Evolutionary conservation across 2,329 filamentous ascomycete species (phyloP).

Genomic region (Aspergillus hiratsukae): DNA sequence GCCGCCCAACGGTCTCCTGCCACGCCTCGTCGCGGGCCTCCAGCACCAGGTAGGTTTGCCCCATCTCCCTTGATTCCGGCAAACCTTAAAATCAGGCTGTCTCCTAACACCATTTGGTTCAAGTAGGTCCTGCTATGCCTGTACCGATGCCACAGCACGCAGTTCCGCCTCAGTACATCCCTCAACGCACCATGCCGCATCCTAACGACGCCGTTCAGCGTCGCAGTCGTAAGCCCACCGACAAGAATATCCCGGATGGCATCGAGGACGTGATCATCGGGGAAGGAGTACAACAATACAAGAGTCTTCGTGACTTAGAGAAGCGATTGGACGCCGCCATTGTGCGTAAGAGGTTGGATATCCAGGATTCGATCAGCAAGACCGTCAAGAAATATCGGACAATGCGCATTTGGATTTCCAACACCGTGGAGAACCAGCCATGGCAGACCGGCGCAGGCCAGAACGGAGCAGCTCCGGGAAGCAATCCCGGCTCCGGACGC

Average conservation of each 20-base stretch:
- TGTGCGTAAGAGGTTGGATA: conserved; percentile 88
- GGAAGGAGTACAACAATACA: conserved; percentile 77
- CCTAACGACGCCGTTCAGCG: conserved; percentile 59
- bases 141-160: conserved; percentile 35
- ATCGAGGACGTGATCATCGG: conserved; percentile 78
- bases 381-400: conserved; percentile 77
- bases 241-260: conserved; percentile 90
- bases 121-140: conserved; percentile 29
- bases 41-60: conserved; percentile 33
- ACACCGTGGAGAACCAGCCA: conserved; percentile 88
- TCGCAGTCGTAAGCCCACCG: conserved; percentile 82
- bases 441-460: conserved; percentile 93
- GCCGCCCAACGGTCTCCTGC: conserved; percentile 39
- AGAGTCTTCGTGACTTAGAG: conserved; percentile 79
- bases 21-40: conserved; percentile 37
- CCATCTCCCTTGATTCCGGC: conserved; percentile 7
- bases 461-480: conserved; percentile 54
- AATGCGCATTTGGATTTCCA: conserved; percentile 88
- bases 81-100: conserved; percentile 10
- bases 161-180: conserved; percentile 35
- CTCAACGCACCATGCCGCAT: conserved; percentile 34
- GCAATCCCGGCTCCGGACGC: conserved; percentile 35
- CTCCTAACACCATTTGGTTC: conserved; percentile 11
- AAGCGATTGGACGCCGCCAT: conserved; percentile 85
- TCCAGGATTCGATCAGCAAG: conserved; percentile 73